A percentile compares a stretch with the other conserved stretches of the same genome.
Conservation (phyloP, 345 rosid species). For the Aegle marmelos region DNA sequence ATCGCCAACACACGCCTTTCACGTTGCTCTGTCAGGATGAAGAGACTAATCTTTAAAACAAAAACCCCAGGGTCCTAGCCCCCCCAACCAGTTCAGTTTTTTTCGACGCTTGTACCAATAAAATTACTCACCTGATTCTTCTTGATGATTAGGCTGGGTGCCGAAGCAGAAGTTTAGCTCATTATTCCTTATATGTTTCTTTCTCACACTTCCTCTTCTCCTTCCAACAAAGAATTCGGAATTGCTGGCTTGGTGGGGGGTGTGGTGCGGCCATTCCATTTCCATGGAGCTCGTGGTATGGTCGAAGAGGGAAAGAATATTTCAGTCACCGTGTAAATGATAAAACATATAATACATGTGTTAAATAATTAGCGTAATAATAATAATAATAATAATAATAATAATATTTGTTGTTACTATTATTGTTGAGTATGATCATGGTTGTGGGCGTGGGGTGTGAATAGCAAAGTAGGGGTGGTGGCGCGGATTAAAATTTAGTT, state of each 20-base stretch:
- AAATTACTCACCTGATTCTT: not conserved
- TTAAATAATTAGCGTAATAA: not conserved
- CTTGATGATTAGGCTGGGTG: not conserved
- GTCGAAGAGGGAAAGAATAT: too few relatives aligned
- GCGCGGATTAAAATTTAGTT: not conserved
- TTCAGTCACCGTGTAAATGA: not conserved
- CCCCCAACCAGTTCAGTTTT: not conserved
- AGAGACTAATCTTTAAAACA: not conserved
- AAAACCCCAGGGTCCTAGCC: not conserved
- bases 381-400: not conserved
- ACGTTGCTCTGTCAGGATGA: slow-evolving; percentile 17
- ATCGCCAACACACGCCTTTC: slow-evolving; percentile 25
- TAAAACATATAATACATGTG: too few relatives aligned
- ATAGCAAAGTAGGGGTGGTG: not conserved
- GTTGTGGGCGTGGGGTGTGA: not conserved
- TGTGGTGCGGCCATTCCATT: not conserved
- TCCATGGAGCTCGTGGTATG: not conserved
- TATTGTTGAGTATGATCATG: too few relatives aligned
- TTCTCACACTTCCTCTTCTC: not conserved
- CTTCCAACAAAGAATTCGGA: not conserved
- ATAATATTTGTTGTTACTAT: not conserved
- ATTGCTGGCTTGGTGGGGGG: not conserved
- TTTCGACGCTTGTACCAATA: slow-evolving; percentile 19
- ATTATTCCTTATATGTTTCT: not conserved
- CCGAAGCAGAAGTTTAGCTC: not conserved